phyloP scores from a whole-genome alignment of 495 filamentous ascomycete species.

The Elasticomyces elasticus region DNA sequence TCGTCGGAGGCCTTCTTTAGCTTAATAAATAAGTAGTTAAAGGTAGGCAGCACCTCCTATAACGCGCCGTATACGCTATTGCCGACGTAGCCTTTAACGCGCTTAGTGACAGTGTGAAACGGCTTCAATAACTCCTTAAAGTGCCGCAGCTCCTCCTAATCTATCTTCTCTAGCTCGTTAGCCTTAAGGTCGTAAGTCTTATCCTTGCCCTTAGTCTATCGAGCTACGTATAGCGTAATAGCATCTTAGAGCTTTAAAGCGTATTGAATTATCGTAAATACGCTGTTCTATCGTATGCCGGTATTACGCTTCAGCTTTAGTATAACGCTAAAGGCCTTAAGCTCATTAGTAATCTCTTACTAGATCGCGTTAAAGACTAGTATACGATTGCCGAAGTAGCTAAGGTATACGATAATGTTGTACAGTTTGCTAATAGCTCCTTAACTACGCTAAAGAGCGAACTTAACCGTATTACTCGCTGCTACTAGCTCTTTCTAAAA shows the following conservation, averaged over 20 bases:
- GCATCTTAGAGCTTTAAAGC: slow-evolving; percentile 2
- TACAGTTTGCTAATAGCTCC: neutral
- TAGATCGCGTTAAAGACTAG: neutral
- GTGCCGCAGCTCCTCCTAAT: slow-evolving; percentile 9
- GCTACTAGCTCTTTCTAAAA: slow-evolving; percentile 7
- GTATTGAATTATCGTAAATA: slow-evolving; percentile 1
- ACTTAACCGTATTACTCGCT: neutral
- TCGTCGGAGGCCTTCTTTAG: neutral
- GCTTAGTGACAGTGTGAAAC: neutral
- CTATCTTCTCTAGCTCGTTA: slow-evolving; percentile 1
- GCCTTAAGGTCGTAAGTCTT: neutral
- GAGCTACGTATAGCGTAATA: slow-evolving; percentile 1
- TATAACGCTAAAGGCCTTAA: neutral
- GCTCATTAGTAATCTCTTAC: neutral
- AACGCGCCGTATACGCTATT: neutral
- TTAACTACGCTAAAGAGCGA: neutral
- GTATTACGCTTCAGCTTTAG: no score
- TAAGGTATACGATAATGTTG: neutral
- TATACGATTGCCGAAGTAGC: neutral
- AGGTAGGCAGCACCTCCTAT: neutral
- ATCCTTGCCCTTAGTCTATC: slow-evolving; percentile 1
- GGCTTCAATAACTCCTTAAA: slow-evolving; percentile 7
- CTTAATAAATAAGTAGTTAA: neutral
- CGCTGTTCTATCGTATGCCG: slow-evolving; percentile 8
- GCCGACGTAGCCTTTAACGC: slow-evolving; percentile 4